Base-by-base conservation (phyloP, 495 filamentous ascomycete genomes). In the Lasiosphaeris hirsuta region DNA sequence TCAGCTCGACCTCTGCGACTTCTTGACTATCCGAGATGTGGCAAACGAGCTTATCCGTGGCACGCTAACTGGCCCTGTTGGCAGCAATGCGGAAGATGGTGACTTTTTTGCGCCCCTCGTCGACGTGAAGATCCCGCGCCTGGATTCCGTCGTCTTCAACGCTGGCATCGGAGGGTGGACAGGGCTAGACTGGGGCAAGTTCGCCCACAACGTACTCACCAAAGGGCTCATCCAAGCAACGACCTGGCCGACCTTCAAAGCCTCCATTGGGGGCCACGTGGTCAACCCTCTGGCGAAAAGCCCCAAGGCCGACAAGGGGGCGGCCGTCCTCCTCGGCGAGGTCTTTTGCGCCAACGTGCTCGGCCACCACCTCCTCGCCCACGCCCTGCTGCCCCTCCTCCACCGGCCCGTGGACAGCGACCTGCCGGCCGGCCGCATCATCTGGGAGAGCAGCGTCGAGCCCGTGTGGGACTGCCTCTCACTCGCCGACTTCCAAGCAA, bases 281-380 rank as follows among this genome's bases (percentile, higher is more conserved):
- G 60, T 79, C 6, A 64, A 63, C 54, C 59, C 84, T 70, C 14
- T 75, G 50, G 56, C 69, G 42, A 35, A 54, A 11, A 45, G 19
- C 11, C 17, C 34, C 8, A 46, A 57, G 1, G 40, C 37, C 14
- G 7, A 51, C 0, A 50, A 40, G 38, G 30, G 13, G 2, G 45
- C 23, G 7, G 33, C 33, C 3, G 33, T 19, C 1, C 72, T 75
- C 1, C 72, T 97, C 0, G 95, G 91, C 3, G 74, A 86, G 50
- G 81, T 97, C 7, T 98, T 97, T 71, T 88, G 86, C 69, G 85
- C 91, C 50, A 97, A 97, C 66, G 81, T 96, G 33, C 96, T 98
- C 66, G 94, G 95, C 0, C 94, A 97, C 72, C 97, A 98, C 69
- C 75, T 97, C 60, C 86, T 98, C 15, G 82, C 82, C 14, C 92